Evolutionary conservation across 2,329 filamentous ascomycete species (phyloP).

Genomic region (Rhynchosporium agropyri): DNA sequence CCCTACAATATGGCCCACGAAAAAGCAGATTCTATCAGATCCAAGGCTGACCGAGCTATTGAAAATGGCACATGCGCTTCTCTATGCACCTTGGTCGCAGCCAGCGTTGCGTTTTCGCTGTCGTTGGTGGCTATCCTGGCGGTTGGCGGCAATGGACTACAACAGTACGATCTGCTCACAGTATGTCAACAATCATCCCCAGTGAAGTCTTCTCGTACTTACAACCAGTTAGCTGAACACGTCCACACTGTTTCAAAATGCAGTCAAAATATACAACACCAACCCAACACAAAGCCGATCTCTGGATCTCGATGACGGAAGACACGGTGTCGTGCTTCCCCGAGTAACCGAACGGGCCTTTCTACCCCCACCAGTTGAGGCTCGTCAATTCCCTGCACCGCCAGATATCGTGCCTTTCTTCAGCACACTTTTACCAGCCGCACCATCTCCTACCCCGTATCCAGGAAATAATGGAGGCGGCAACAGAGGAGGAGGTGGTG

Average conservation of each 20-base stretch:
- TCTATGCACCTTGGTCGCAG: constrained; percentile 19
- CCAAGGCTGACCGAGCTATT: not conserved
- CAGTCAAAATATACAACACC: constrained; percentile 25
- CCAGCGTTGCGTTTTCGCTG: constrained; percentile 27
- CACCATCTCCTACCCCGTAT: constrained; percentile 2
- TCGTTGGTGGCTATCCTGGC: constrained; percentile 24
- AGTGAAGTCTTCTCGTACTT: not conserved
- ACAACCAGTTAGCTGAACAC: constrained; percentile 26
- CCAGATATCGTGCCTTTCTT: constrained; percentile 28
- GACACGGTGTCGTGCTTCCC: not conserved
- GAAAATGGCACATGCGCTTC: constrained; percentile 17
- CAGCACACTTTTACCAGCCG: constrained; percentile 16
- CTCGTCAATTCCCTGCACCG: constrained; percentile 8
- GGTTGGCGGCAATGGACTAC: constrained; percentile 16
- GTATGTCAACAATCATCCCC: constrained; percentile 14
- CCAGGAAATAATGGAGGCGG: constrained; percentile 1
- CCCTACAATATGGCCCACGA: not conserved
- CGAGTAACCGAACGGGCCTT: not conserved
- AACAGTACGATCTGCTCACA: constrained; percentile 21
- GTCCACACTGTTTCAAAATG: constrained; percentile 29
- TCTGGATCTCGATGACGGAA: not conserved
- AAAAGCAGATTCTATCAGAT: not conserved
- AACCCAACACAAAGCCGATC: constrained; percentile 13
- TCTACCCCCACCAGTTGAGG: not conserved
- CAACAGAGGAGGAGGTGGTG: not conserved